Evolutionary conservation across 2,329 filamentous ascomycete species (phyloP), one percentile per base, ranked within the genome.

Genomic region (Lasiodiplodia citricola): DNA sequence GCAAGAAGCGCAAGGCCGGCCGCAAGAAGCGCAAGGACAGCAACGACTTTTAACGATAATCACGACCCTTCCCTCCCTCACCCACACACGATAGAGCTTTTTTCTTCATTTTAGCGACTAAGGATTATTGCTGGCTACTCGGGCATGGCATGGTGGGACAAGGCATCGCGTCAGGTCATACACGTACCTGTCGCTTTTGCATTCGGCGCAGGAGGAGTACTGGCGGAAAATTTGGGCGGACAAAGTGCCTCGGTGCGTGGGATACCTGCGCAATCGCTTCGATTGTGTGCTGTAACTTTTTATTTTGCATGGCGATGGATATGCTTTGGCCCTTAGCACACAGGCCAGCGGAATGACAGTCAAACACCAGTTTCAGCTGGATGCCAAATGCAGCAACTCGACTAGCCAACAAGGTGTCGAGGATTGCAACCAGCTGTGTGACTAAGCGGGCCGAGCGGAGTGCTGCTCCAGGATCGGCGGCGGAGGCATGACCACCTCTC

Each of bases 1-100:
- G 74, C 72, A 80, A 82, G 69, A 84, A 83, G 76, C 82, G 79
- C 73, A 85, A 84, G 75, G 67, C 75, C 7, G 75, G 74, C 41
- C 72, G 77, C 70, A 78, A 74, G 69, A 80, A 77, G 74, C 79
- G 79, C 72, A 80, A 80, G 72, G 71, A 73, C 2, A 78, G 80
- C 44, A 78, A 79, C 52, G 78, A 79, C 56, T 77, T 76, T 62
- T 80, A 73, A 76, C 23, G 35, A 28, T n/a, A 11, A 31, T 10
- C 16, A 37, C 25, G 41, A 68, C 65, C 44, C 47, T 38, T 35
- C 25, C 35, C 60, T 41, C 31, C 41, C 35, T 18, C 44, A 52
- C 31, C 31, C n/a, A n/a, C 55, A 64, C 41, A 37, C 47, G 11
- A 52, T 64, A 64, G 60, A 52, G n/a, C n/a, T 52, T 64, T 13